phyloP scores from a whole-genome alignment of 331 rosid genomes.

The Rhamnella rubrinervis region DNA sequence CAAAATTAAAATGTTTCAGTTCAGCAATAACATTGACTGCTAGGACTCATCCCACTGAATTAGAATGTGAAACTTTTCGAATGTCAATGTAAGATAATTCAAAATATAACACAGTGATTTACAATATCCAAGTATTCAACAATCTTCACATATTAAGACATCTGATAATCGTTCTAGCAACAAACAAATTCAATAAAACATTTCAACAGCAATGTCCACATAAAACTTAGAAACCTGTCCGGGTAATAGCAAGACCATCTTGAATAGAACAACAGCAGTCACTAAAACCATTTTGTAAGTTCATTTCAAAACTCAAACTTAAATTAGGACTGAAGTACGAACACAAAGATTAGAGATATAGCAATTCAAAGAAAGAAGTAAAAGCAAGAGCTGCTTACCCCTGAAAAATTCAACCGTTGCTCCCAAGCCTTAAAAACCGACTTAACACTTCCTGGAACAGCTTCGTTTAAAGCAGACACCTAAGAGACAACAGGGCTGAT shows the following conservation, averaged over 20 bases:
- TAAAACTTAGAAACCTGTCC: no score
- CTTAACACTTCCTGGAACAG: slow-evolving; percentile 73
- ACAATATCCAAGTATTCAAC: no score
- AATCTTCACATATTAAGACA: no score
- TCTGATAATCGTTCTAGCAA: neutral
- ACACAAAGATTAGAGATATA: neutral
- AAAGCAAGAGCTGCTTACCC: slow-evolving; percentile 42
- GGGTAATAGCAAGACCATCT: no score
- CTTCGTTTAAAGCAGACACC: slow-evolving; percentile 93
- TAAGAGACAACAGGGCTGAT: slow-evolving; percentile 10
- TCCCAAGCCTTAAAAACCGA: slow-evolving; percentile 98
- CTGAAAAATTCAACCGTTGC: slow-evolving; percentile 68
- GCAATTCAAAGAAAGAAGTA: neutral
- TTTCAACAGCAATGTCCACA: no score
- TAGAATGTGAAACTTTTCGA: no score
- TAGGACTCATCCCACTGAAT: no score
- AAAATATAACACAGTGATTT: no score
- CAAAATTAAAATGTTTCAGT: no score
- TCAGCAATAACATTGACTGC: no score
- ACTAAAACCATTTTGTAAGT: neutral
- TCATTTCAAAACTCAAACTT: neutral
- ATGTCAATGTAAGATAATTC: no score
- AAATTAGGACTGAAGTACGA: neutral
- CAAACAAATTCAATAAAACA: no score
- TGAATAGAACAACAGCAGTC: neutral